Percentiles rank a stretch among this genome's conserved stretches.
Conservation (phyloP, 768 basidiomycete genomes). For the Mycena albidolilacea region DNA sequence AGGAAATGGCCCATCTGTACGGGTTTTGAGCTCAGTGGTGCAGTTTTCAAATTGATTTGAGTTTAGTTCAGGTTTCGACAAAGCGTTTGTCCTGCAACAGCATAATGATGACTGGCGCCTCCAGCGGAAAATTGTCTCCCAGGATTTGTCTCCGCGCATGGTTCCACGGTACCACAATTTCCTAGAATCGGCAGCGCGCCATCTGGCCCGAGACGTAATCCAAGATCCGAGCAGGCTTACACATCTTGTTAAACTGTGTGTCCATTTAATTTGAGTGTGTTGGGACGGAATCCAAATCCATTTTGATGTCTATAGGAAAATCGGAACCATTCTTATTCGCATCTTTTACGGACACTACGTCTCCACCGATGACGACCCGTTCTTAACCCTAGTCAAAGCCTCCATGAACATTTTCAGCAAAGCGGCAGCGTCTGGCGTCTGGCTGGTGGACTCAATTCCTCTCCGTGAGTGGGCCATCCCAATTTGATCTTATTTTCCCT, state of each 20-base stretch:
- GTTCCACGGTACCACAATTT: conserved; percentile 9
- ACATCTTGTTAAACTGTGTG: background rate
- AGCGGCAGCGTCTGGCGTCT: conserved; percentile 3
- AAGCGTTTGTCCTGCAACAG: background rate
- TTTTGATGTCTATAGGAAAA: background rate
- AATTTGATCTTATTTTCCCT: too few species aligned
- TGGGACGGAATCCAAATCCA: too few species aligned
- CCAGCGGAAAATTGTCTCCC: conserved; percentile 10
- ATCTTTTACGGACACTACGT: conserved; percentile 25
- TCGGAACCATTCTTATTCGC: conserved; percentile 20
- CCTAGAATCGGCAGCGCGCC: conserved; percentile 7
- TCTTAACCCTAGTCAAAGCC: background rate
- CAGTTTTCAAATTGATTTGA: background rate
- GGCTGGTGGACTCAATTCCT: conserved; percentile 16
- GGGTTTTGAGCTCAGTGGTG: background rate
- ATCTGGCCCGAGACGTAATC: conserved; percentile 1
- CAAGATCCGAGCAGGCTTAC: background rate
- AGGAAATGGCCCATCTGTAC: conserved; percentile 17
- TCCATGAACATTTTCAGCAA: conserved; percentile 11
- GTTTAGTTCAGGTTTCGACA: conserved; percentile 7
- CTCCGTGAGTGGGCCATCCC: background rate
- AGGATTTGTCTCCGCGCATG: conserved; percentile 7
- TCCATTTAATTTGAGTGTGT: background rate
- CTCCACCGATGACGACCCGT: conserved; percentile 3
- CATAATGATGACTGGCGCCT: conserved; percentile 6